Percentiles rank a stretch among this genome's conserved stretches.
Evolutionary conservation across 2,329 filamentous ascomycete species (phyloP).

Genomic region (Hypoxylon rubiginosum): DNA sequence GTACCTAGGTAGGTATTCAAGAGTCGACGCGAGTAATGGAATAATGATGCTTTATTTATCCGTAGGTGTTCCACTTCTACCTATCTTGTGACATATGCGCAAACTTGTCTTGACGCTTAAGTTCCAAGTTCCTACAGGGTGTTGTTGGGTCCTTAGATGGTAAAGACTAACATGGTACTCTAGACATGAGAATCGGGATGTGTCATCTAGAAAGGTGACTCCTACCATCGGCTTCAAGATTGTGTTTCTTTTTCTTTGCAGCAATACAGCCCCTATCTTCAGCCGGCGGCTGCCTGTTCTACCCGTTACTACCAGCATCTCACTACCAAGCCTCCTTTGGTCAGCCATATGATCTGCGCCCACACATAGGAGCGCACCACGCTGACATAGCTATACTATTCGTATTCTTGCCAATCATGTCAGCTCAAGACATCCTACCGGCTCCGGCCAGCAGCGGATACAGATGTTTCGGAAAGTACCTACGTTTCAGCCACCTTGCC

Average conservation of each 20-base stretch:
- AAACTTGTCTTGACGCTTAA: neutral
- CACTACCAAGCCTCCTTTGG: slow-evolving; percentile 4
- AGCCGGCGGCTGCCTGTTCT: neutral
- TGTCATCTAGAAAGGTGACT: neutral
- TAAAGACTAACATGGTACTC: neutral
- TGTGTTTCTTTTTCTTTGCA: neutral
- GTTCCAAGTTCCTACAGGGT: no score
- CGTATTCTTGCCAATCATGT: slow-evolving; percentile 31
- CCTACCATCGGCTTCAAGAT: neutral
- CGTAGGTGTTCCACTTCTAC: neutral
- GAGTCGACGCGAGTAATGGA: no score
- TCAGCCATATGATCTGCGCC: slow-evolving; percentile 20
- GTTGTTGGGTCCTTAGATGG: neutral
- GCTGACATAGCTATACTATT: slow-evolving; percentile 9
- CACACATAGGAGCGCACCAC: slow-evolving; percentile 5
- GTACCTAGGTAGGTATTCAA: neutral
- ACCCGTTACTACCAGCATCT: slow-evolving; percentile 5
- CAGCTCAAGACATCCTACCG: slow-evolving; percentile 3
- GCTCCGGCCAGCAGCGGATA: slow-evolving; percentile 9
- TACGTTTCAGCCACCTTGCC: slow-evolving; percentile 10
- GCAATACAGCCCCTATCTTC: neutral
- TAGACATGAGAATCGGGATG: neutral
- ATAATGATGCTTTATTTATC: neutral
- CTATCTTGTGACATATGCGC: neutral
- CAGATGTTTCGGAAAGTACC: slow-evolving; percentile 18